Evolutionary conservation across 2,329 filamentous ascomycete genomes (phyloP).

Genomic region (Cordyceps cicadae): DNA sequence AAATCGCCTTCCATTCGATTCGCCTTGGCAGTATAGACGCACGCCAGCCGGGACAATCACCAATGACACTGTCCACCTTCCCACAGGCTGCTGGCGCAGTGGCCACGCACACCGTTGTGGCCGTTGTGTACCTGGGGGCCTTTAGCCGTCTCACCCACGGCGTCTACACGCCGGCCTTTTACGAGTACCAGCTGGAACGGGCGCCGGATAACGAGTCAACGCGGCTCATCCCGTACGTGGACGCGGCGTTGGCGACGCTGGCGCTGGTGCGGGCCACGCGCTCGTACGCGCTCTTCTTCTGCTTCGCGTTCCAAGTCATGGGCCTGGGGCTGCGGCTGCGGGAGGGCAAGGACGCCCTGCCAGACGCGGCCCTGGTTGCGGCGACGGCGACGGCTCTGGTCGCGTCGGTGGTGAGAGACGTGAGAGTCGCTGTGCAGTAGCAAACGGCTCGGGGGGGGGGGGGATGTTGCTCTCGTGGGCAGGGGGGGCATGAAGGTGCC

Average conservation of each 20-base stretch:
- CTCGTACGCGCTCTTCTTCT: background rate
- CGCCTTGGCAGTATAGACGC: no score
- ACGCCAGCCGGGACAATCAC: no score
- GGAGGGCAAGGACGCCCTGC: background rate
- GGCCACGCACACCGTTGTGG: background rate
- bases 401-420: background rate
- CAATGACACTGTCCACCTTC: background rate
- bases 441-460: background rate
- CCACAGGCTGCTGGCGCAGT: background rate
- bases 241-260: constrained; percentile 14
- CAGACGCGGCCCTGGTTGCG: background rate
- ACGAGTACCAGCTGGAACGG: constrained; percentile 18
- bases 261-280: background rate
- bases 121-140: constrained; percentile 14
- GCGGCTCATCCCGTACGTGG: constrained; percentile 14
- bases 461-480: no score
- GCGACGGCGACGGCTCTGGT: background rate
- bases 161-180: constrained; percentile 17
- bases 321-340: background rate
- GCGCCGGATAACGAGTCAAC: constrained; percentile 16
- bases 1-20: no score
- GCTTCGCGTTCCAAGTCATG: constrained; percentile 1
- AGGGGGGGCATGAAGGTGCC: no score
- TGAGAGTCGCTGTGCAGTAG: background rate
- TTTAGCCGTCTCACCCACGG: constrained; percentile 18